A percentile compares a stretch with the other conserved stretches of the same genome.
phyloP scores from a whole-genome alignment of 2,329 filamentous ascomycete genomes.

The Capronia coronata region DNA sequence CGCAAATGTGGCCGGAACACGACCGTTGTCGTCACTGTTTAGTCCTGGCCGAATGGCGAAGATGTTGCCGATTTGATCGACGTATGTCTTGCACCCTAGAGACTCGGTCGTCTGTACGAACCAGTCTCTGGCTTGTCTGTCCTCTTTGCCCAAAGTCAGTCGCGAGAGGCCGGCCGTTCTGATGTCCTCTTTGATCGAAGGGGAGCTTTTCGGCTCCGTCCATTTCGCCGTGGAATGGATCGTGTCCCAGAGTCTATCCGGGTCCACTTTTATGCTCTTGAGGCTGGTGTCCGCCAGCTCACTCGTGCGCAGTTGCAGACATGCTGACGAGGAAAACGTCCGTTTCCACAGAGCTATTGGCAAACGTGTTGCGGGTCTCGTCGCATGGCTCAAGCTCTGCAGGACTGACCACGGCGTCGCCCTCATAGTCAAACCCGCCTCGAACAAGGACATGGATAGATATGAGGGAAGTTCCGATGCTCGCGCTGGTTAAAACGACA shows the following conservation, averaged over 20 bases:
- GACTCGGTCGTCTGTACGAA: constrained; percentile 58
- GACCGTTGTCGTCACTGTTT: constrained; percentile 35
- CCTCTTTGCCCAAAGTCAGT: constrained; percentile 63
- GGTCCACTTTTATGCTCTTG: constrained; percentile 11
- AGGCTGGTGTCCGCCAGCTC: constrained; percentile 10
- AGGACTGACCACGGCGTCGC: background rate
- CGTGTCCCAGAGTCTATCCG: constrained; percentile 18
- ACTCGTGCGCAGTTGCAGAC: constrained; percentile 6
- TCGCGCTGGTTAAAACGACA: too few species aligned
- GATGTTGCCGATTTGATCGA: constrained; percentile 74
- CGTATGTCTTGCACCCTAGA: constrained; percentile 59
- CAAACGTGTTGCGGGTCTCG: background rate
- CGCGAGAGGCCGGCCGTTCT: constrained; percentile 36
- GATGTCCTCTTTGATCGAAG: constrained; percentile 7
- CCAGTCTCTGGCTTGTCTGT: constrained; percentile 68
- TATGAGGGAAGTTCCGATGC: too few species aligned
- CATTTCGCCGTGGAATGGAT: constrained; percentile 21
- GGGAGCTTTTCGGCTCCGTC: constrained; percentile 9
- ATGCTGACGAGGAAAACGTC: constrained; percentile 7
- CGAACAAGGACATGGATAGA: too few species aligned
- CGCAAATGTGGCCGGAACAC: constrained; percentile 37
- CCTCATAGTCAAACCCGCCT: background rate
- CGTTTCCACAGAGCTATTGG: background rate
- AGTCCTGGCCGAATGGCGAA: constrained; percentile 65
- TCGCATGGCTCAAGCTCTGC: background rate